These are phyloP conservation scores for Luffa aegyptiaca DNA, from an alignment of 306 rosid genomes.

Conservation along the genomic window DNA sequence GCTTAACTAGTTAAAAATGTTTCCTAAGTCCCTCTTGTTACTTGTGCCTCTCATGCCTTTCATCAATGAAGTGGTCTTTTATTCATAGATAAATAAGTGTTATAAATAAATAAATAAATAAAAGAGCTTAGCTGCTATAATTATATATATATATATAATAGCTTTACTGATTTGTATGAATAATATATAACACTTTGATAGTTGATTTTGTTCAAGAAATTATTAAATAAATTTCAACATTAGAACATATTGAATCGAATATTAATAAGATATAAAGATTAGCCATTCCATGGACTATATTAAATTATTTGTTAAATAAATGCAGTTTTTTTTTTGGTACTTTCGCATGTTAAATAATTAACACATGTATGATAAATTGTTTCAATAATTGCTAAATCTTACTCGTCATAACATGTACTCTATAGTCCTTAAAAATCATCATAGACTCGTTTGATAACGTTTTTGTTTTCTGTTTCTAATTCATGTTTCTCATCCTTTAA, in stretches of 20 bases:
- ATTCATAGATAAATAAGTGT: too few species aligned
- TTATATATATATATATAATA: too few species aligned
- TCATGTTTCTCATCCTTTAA: too few species aligned
- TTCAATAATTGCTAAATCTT: not conserved
- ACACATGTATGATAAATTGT: not conserved
- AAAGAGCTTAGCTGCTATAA: too few species aligned
- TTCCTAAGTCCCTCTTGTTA: too few species aligned
- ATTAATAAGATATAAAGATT: not conserved
- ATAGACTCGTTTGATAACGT: not conserved
- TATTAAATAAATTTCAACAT: not conserved
- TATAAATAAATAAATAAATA: too few species aligned
- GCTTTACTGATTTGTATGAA: not conserved
- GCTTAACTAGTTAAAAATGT: too few species aligned
- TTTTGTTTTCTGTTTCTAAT: too few species aligned
- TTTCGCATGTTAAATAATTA: not conserved
- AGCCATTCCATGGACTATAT: not conserved
- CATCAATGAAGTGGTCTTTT: too few species aligned
- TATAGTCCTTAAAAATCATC: not conserved
- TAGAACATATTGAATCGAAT: not conserved
- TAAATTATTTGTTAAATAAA: not conserved
- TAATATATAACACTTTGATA: not conserved
- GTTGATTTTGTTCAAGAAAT: not conserved
- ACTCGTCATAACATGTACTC: not conserved
- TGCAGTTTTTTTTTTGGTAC: not conserved
- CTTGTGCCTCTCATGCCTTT: too few species aligned